Evolutionary conservation across 2,329 filamentous ascomycete species (phyloP).

Genomic region (Juglanconis oblonga): DNA sequence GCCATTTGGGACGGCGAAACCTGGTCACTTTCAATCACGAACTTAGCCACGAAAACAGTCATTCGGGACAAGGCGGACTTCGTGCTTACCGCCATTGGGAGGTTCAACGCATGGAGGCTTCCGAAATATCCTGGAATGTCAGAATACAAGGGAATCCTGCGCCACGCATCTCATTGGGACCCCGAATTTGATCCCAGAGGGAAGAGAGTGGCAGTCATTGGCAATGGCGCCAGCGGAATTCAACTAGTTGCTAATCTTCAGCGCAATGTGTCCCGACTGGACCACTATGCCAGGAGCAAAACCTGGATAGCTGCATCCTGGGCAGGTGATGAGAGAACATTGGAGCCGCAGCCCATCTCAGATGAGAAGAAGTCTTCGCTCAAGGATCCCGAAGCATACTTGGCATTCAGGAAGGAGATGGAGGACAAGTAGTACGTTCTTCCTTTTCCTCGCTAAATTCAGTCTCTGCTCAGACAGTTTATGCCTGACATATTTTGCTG

Average conservation of each 20-base stretch:
- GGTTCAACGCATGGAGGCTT: conserved; percentile 64
- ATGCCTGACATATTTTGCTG: background rate
- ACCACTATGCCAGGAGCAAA: conserved; percentile 62
- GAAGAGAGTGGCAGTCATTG: conserved; percentile 57
- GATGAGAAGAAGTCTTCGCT: conserved; percentile 55
- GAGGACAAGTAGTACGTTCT: conserved; percentile 51
- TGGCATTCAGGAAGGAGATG: conserved; percentile 54
- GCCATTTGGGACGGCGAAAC: conserved; percentile 54
- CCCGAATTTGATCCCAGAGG: conserved; percentile 43
- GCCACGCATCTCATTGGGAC: conserved; percentile 63
- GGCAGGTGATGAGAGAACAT: conserved; percentile 51
- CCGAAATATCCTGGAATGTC: conserved; percentile 58
- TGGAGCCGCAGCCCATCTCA: conserved; percentile 53
- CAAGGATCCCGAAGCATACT: conserved; percentile 57
- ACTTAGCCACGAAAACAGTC: conserved; percentile 35
- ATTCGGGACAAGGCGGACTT: conserved; percentile 54
- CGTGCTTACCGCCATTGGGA: conserved; percentile 60
- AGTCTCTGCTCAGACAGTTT: too few species aligned
- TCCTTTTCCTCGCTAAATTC: background rate
- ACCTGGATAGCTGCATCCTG: conserved; percentile 68
- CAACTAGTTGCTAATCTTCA: conserved; percentile 55
- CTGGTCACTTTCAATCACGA: conserved; percentile 53
- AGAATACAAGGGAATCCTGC: conserved; percentile 51
- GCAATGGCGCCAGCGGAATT: conserved; percentile 61
- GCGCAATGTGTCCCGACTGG: conserved; percentile 45